Conservation (phyloP, 2,329 filamentous ascomycete species). For the Aureobasidium sp. region DNA sequence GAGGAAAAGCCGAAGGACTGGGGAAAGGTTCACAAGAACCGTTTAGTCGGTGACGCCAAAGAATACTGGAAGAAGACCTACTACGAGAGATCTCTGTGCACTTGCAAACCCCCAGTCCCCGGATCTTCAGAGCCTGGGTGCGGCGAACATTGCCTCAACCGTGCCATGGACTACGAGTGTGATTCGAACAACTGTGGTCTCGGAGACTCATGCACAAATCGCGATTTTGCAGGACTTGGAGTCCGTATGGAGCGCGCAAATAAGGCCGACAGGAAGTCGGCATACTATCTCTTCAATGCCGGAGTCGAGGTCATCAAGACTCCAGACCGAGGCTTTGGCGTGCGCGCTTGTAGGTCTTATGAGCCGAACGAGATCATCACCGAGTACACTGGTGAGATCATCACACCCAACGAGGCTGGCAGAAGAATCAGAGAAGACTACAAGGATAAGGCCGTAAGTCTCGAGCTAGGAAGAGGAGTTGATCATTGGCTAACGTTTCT, state of each 20-base stretch:
- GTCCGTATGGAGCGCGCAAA: slow-evolving; percentile 52
- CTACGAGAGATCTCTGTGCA: slow-evolving; percentile 44
- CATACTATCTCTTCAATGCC: slow-evolving; percentile 75
- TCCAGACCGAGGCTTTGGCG: slow-evolving; percentile 75
- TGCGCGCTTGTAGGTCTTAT: slow-evolving; percentile 83
- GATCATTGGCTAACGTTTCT: not conserved
- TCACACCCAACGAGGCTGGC: slow-evolving; percentile 89
- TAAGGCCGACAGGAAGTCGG: slow-evolving; percentile 12
- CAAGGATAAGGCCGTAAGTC: slow-evolving; percentile 77
- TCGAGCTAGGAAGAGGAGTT: not conserved
- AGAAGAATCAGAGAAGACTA: slow-evolving; percentile 88
- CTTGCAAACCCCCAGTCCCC: slow-evolving; percentile 50
- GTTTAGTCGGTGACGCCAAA: slow-evolving; percentile 50
- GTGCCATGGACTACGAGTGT: slow-evolving; percentile 96
- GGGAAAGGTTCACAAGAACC: slow-evolving; percentile 85
- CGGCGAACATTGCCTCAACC: slow-evolving; percentile 83
- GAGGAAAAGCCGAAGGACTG: slow-evolving; percentile 91
- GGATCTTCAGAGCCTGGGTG: slow-evolving; percentile 60
- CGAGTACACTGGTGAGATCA: slow-evolving; percentile 96
- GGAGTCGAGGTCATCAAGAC: slow-evolving; percentile 96
- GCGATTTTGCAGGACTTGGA: slow-evolving; percentile 73
- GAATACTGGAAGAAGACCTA: slow-evolving; percentile 25
- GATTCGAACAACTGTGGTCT: slow-evolving; percentile 81
- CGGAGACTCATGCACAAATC: slow-evolving; percentile 72
- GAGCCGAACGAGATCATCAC: slow-evolving; percentile 90